phyloP scores from a whole-genome alignment of 2,329 filamentous ascomycete species.

The Epichloe gansuensis region DNA sequence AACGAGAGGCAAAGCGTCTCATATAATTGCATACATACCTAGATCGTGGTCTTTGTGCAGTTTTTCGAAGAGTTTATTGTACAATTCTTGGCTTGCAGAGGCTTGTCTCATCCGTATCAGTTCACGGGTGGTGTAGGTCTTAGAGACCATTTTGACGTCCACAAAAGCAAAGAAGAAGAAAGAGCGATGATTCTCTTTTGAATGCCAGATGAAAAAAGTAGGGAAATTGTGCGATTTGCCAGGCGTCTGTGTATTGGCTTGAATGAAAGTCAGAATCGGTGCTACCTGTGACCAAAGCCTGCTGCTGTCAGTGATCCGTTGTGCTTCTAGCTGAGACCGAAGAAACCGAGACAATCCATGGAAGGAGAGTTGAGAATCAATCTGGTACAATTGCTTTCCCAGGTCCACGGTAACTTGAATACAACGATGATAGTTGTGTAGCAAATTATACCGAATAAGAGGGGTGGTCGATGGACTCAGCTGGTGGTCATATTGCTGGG shows the following conservation, averaged over 20 bases:
- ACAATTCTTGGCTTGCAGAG: conserved; percentile 15
- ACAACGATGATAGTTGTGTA: conserved; percentile 18
- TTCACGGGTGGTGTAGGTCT: conserved; percentile 31
- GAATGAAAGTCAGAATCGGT: conserved; percentile 23
- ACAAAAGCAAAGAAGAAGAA: conserved; percentile 30
- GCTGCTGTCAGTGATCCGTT: conserved; percentile 18
- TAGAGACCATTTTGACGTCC: conserved; percentile 27
- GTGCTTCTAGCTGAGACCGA: conserved; percentile 14
- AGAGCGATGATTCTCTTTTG: conserved; percentile 20
- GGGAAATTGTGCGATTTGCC: conserved; percentile 17
- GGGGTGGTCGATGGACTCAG: conserved; percentile 18
- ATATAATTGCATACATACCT: conserved; percentile 18
- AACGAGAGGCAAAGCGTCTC: neutral
- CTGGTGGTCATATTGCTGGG: conserved; percentile 26
- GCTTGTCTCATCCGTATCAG: conserved; percentile 25
- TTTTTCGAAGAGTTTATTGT: conserved; percentile 17
- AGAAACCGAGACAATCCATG: conserved; percentile 14
- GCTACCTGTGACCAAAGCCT: conserved; percentile 17
- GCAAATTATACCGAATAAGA: conserved; percentile 20
- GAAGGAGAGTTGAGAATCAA: conserved; percentile 9
- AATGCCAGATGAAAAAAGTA: conserved; percentile 28
- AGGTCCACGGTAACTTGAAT: conserved; percentile 17
- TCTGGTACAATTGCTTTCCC: conserved; percentile 15
- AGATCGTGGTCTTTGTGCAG: conserved; percentile 28
- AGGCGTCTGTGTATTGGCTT: conserved; percentile 12